Percentiles rank a stretch among this genome's conserved stretches.
These are phyloP conservation scores for Ammopiptanthus mongolicus DNA, from an alignment of 306 rosid genomes.

Conservation along the genomic window DNA sequence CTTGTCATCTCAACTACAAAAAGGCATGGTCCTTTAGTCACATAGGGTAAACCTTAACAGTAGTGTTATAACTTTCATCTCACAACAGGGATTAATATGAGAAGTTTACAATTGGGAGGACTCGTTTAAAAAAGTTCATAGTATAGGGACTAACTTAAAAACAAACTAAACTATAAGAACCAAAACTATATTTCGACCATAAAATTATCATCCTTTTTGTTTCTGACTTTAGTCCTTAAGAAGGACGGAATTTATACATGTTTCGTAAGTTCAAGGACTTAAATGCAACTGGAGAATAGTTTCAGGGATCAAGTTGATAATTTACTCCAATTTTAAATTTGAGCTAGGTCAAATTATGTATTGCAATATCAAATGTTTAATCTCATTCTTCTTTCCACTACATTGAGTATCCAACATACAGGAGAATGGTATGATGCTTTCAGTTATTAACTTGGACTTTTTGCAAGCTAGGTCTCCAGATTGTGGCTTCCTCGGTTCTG, in stretches of 20 bases:
- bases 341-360: not conserved
- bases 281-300: not conserved
- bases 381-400: not conserved
- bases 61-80: too few relatives aligned
- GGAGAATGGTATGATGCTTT: not conserved
- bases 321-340: not conserved
- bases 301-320: not conserved
- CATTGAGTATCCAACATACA: not conserved
- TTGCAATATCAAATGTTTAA: not conserved
- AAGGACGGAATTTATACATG: not conserved
- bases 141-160: too few relatives aligned
- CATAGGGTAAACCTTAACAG: too few relatives aligned
- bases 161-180: too few relatives aligned
- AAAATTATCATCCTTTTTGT: not conserved
- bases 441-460: not conserved
- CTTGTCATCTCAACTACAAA: too few relatives aligned
- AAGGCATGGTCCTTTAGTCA: too few relatives aligned
- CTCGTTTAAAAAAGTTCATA: too few relatives aligned
- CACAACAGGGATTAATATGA: too few relatives aligned
- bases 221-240: not conserved
- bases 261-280: too few relatives aligned
- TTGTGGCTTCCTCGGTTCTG: constrained; percentile 2
- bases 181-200: too few relatives aligned
- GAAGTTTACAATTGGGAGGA: too few relatives aligned
- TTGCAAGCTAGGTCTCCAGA: constrained; percentile 17